Conservation (phyloP, 305 asterid genomes). For the Nicotiana rustica region DNA sequence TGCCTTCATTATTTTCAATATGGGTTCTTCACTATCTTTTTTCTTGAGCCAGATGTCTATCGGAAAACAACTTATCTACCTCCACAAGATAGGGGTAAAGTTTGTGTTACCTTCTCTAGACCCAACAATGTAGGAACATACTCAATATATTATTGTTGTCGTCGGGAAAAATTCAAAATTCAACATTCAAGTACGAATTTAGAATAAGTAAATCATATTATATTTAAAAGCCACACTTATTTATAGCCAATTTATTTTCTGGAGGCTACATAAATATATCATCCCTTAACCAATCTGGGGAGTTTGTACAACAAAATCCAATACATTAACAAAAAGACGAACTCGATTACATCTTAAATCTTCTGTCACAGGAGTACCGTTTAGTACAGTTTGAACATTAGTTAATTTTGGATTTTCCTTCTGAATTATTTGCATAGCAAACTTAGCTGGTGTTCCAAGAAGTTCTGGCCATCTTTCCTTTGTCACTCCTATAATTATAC, state of each 20-base stretch:
- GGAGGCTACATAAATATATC: background rate
- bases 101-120: too few species aligned
- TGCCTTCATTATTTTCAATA: too few species aligned
- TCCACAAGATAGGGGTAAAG: too few species aligned
- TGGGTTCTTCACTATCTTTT: too few species aligned
- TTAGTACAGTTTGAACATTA: constrained; percentile 3
- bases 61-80: too few species aligned
- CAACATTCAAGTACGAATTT: too few species aligned
- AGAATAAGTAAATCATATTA: too few species aligned
- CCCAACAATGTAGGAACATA: too few species aligned
- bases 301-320: background rate
- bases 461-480: constrained; percentile 20
- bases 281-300: background rate
- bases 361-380: background rate
- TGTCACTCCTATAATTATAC: background rate
- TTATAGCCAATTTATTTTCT: background rate
- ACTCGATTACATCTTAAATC: constrained; percentile 27
- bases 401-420: constrained; percentile 28
- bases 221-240: too few species aligned
- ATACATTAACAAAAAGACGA: background rate
- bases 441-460: constrained; percentile 25
- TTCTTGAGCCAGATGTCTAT: too few species aligned
- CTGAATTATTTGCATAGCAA: constrained; percentile 11
- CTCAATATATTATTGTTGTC: too few species aligned
- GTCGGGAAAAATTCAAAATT: too few species aligned